Evolutionary conservation across 352 stramenopile species (phyloP).

Genomic region (Globisporangium iwayamae): DNA sequence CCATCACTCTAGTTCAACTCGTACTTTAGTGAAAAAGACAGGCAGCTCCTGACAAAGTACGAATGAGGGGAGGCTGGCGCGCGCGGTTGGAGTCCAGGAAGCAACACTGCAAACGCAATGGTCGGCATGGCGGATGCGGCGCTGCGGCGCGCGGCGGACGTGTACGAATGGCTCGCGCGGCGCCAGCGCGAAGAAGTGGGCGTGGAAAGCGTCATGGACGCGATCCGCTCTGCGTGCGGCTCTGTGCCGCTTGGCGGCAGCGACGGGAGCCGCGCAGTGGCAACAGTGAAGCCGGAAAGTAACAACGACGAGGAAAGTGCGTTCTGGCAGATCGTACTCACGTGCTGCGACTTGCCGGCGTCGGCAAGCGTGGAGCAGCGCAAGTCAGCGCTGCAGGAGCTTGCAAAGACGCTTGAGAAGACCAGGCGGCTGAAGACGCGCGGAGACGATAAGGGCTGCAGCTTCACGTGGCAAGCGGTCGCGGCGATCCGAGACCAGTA

Average conservation of each 20-base stretch:
- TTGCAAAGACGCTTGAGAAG: slow-evolving; percentile 7
- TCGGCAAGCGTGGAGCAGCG: slow-evolving; percentile 23
- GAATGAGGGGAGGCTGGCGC: background rate
- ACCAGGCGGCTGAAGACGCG: slow-evolving; percentile 4
- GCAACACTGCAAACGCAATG: slow-evolving; percentile 10
- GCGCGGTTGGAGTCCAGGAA: slow-evolving; percentile 2
- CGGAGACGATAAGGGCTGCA: background rate
- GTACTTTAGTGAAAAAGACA: background rate
- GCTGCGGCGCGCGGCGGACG: slow-evolving; percentile 16
- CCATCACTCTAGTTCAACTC: background rate
- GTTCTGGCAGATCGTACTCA: slow-evolving; percentile 30
- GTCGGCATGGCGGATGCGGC: slow-evolving; percentile 14
- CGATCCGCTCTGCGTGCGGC: slow-evolving; percentile 44
- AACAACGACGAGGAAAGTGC: slow-evolving; percentile 16
- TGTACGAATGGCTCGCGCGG: slow-evolving; percentile 42
- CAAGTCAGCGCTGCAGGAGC: slow-evolving; percentile 21
- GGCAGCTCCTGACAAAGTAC: background rate
- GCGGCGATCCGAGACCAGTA: slow-evolving; percentile 26
- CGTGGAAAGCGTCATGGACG: slow-evolving; percentile 26
- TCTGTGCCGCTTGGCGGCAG: slow-evolving; percentile 49
- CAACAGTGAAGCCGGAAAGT: background rate
- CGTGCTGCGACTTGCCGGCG: slow-evolving; percentile 29
- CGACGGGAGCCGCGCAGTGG: slow-evolving; percentile 4
- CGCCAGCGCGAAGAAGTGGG: slow-evolving; percentile 27
- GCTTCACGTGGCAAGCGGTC: slow-evolving; percentile 22